Conservation (phyloP, 768 basidiomycete genomes). For the Pleurotus cornucopiae region DNA sequence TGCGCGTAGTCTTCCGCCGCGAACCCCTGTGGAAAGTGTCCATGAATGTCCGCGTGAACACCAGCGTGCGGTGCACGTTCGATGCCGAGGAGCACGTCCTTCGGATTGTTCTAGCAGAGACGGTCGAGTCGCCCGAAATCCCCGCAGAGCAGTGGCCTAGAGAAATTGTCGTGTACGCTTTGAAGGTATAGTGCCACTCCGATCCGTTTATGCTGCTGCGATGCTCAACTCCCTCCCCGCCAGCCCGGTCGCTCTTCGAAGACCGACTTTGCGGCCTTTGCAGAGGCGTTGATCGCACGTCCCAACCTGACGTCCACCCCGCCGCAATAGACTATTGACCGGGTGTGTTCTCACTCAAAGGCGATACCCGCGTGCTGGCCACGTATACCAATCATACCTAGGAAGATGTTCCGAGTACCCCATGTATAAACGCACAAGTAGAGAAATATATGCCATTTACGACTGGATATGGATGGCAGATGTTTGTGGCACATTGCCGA, state of each 20-base stretch:
- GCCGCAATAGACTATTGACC: not conserved
- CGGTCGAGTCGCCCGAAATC: slow-evolving; percentile 21
- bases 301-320: slow-evolving; percentile 20
- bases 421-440: too few relatives aligned
- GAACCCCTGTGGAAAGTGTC: slow-evolving; percentile 69
- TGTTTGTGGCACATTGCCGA: too few relatives aligned
- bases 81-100: slow-evolving; percentile 52
- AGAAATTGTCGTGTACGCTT: slow-evolving; percentile 57
- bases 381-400: too few relatives aligned
- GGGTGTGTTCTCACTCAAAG: too few relatives aligned
- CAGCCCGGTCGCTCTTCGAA: slow-evolving; percentile 46
- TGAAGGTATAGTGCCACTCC: slow-evolving; percentile 41
- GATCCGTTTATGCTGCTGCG: not conserved
- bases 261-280: slow-evolving; percentile 52
- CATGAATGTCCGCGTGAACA: slow-evolving; percentile 57
- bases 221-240: not conserved
- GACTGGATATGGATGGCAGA: too few relatives aligned
- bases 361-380: too few relatives aligned
- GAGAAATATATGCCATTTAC: too few relatives aligned
- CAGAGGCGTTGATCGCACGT: slow-evolving; percentile 37
- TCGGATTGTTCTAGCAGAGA: slow-evolving; percentile 52
- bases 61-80: slow-evolving; percentile 54
- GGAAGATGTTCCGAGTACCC: too few relatives aligned
- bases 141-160: slow-evolving; percentile 19
- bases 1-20: slow-evolving; percentile 55